Evolutionary conservation across 1,139 yeast genomes (phyloP).

Genomic region (Geotrichum restrictum): DNA sequence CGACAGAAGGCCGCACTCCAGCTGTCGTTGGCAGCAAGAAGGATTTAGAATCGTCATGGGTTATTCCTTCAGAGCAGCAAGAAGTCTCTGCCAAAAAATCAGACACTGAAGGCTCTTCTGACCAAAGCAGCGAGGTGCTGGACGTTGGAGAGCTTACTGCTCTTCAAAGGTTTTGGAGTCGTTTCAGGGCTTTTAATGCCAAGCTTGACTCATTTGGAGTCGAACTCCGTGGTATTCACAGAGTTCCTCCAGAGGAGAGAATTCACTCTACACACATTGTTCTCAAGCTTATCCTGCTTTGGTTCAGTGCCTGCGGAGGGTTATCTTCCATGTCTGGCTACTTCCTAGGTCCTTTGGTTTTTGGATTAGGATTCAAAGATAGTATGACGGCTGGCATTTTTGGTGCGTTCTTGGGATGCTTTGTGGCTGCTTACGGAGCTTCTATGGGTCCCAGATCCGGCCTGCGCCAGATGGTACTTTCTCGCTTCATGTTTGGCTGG

Average conservation of each 20-base stretch:
- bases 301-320: constrained; percentile 85
- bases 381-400: constrained; percentile 57
- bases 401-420: constrained; percentile 64
- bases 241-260: constrained; percentile 69
- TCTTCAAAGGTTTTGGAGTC: neutral
- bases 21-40: no score
- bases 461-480: constrained; percentile 79
- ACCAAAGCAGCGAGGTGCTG: neutral
- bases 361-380: constrained; percentile 61
- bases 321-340: constrained; percentile 80
- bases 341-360: constrained; percentile 67
- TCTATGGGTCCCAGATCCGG: constrained; percentile 87
- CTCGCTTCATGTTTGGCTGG: constrained; percentile 76
- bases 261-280: constrained; percentile 43
- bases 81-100: no score
- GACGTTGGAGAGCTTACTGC: neutral
- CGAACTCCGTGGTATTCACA: constrained; percentile 76
- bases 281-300: constrained; percentile 62
- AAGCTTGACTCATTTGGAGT: constrained; percentile 54
- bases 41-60: no score
- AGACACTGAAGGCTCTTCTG: no score
- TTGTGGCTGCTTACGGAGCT: constrained; percentile 70
- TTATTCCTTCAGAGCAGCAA: no score
- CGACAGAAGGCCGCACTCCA: no score
- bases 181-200: constrained; percentile 32